A percentile compares a stretch with the other conserved stretches of the same genome.
Evolutionary conservation across 129 eudicot genomes (phyloP).

Genomic region (Lactuca sativa): DNA sequence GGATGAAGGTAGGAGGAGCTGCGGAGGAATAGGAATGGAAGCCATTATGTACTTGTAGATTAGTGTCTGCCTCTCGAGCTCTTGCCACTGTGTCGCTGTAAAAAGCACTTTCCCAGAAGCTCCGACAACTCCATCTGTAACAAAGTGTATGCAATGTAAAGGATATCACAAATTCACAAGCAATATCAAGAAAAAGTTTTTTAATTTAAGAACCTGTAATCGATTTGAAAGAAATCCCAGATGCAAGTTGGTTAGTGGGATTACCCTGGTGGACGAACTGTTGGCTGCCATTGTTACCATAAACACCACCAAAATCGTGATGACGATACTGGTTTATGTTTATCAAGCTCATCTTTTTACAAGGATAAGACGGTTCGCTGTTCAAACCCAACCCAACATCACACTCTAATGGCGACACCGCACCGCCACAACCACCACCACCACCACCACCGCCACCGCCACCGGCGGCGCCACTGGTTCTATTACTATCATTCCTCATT

Average conservation of each 20-base stretch:
- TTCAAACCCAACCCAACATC: conserved; percentile 49
- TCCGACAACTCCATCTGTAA: conserved; percentile 44
- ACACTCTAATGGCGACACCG: conserved; percentile 10
- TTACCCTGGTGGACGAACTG: background rate
- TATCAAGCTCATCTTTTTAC: conserved; percentile 13
- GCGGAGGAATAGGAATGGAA: conserved; percentile 55
- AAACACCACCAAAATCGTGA: background rate
- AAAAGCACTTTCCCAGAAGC: conserved; percentile 34
- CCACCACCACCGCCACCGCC: background rate
- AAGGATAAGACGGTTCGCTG: conserved; percentile 26
- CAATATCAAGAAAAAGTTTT: background rate
- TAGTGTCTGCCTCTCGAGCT: conserved; percentile 59
- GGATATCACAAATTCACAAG: background rate
- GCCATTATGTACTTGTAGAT: conserved; percentile 62
- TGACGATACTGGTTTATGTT: background rate
- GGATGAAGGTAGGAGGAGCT: conserved; percentile 40
- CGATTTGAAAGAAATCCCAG: conserved; percentile 20
- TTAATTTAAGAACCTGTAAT: conserved; percentile 8
- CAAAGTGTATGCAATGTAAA: background rate
- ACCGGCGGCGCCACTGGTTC: background rate
- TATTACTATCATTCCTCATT: conserved; percentile 18
- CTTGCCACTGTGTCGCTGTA: conserved; percentile 58
- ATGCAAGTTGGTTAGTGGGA: conserved; percentile 4
- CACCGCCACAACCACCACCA: background rate
- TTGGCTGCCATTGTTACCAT: background rate